These are phyloP conservation scores for Filosporella fistucella DNA, from an alignment of 495 filamentous ascomycete genomes.

Conservation along the genomic window DNA sequence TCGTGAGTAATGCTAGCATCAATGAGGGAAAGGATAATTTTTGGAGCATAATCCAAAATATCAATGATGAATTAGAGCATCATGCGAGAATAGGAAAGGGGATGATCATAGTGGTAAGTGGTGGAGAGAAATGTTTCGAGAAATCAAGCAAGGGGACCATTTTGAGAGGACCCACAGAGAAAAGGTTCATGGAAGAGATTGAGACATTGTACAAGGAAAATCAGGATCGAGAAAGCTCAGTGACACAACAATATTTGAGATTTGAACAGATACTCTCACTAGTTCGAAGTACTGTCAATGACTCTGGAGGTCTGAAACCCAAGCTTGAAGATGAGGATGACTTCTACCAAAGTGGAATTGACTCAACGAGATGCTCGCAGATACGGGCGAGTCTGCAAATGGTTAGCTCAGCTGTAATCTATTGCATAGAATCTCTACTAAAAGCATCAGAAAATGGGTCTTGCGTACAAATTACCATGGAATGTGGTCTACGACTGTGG, in stretches of 20 bases:
- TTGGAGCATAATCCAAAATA: conserved; percentile 31
- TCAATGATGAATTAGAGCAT: conserved; percentile 34
- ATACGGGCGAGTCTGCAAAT: conserved; percentile 21
- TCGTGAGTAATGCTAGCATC: too few species aligned
- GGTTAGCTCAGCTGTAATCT: too few species aligned
- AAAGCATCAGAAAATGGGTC: conserved; percentile 3
- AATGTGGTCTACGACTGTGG: conserved; percentile 47
- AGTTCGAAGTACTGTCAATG: conserved; percentile 25
- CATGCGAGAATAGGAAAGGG: conserved; percentile 38
- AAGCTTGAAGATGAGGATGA: conserved; percentile 20
- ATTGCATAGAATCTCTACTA: too few species aligned
- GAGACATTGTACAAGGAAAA: conserved; percentile 30
- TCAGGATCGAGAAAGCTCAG: too few species aligned
- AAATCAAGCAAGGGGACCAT: conserved; percentile 54
- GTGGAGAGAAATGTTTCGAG: conserved; percentile 25
- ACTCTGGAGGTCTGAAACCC: conserved; percentile 23
- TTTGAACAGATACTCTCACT: neutral
- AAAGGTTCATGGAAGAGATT: conserved; percentile 36
- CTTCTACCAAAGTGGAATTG: conserved; percentile 24
- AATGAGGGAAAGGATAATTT: too few species aligned
- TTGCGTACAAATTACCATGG: conserved; percentile 22
- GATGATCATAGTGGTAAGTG: conserved; percentile 39
- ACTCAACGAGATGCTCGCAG: conserved; percentile 25
- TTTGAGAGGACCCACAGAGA: conserved; percentile 37
- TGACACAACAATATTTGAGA: conserved; percentile 6